Evolutionary conservation across 2,329 filamentous ascomycete species (phyloP), one percentile per base, ranked within the genome.

Genomic region (Bipolaris zeicola): DNA sequence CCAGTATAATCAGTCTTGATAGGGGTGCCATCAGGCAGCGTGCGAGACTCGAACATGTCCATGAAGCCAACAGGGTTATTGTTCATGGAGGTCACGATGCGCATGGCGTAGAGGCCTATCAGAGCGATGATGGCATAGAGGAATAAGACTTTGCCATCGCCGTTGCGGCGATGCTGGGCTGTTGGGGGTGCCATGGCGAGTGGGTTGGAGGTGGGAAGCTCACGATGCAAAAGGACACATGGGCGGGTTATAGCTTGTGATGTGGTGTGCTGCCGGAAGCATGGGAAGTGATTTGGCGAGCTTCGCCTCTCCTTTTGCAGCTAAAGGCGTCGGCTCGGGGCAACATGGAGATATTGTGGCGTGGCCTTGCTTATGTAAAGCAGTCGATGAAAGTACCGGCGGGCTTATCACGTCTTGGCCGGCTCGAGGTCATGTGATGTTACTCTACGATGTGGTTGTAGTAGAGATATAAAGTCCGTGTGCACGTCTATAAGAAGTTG

Each of bases 1-100:
- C 63, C 62, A 1, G 61, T 62, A 50, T 50, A 66, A 7, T 55
- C 7, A 22, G 57, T 61, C 53, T 61, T 66, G 28, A 66, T 41
- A 14, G 13, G 41, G 18, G 54, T 47, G 3, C 63, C 60, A 42
- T 66, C 61, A 2, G 57, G 55, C n/a, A 64, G 34, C 16, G 18
- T 31, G 7, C 48, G 57, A 6, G 57, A 22, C 3, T 26, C 41
- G 3, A 54, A 37, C 3, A 31, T 24, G 1, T 63, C 47, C 13
- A 44, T 3, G 5, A 63, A 58, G 6, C 50, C 60, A 7, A 57
- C 42, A 13, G 61, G 63, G 3, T 47, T 37, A 4, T 47, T 53
- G 5, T 58, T 41, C 5, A 58, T 7, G 6, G 43, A 18, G 10
- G 50, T 28, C 7, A 33, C 18, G 11, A 66, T 58, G 38, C 62